phyloP scores from a whole-genome alignment of 768 basidiomycete genomes.

The Naganishia friedmannii region DNA sequence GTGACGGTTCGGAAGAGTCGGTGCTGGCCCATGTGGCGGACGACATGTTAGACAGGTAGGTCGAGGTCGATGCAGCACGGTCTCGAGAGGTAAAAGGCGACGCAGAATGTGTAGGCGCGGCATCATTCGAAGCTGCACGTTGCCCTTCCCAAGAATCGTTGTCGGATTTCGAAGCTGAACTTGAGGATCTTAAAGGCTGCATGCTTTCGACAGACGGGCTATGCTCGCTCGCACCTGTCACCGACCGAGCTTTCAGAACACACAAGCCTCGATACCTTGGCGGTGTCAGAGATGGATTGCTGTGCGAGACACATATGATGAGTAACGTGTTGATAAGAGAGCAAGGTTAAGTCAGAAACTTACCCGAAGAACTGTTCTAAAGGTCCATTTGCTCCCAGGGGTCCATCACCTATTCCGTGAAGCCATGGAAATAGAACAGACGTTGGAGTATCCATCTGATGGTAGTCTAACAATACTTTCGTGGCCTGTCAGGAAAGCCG shows the following conservation, averaged over 20 bases:
- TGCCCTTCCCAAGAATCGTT: not conserved
- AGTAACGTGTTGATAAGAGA: not conserved
- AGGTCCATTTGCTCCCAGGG: constrained; percentile 45
- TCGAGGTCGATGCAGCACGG: constrained; percentile 18
- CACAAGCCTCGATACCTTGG: constrained; percentile 48
- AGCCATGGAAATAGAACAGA: constrained; percentile 50
- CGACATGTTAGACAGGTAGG: constrained; percentile 7
- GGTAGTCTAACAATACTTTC: constrained; percentile 43
- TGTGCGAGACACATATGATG: constrained; percentile 14
- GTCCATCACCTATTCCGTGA: constrained; percentile 50
- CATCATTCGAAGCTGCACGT: not conserved
- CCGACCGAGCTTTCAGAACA: constrained; percentile 42
- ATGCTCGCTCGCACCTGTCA: not conserved
- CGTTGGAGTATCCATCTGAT: constrained; percentile 45
- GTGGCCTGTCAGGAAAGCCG: constrained; percentile 5
- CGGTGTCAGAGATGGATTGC: constrained; percentile 46
- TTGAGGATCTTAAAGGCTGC: not conserved
- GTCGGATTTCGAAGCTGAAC: not conserved
- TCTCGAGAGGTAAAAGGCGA: constrained; percentile 2
- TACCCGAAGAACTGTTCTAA: constrained; percentile 47
- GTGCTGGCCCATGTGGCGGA: constrained; percentile 17
- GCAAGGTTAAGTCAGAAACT: constrained; percentile 3
- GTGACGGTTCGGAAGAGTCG: constrained; percentile 12
- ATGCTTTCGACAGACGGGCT: not conserved
- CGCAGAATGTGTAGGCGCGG: not conserved